Conservation (phyloP, 352 stramenopile species). For the Phytophthora pinifolia region DNA sequence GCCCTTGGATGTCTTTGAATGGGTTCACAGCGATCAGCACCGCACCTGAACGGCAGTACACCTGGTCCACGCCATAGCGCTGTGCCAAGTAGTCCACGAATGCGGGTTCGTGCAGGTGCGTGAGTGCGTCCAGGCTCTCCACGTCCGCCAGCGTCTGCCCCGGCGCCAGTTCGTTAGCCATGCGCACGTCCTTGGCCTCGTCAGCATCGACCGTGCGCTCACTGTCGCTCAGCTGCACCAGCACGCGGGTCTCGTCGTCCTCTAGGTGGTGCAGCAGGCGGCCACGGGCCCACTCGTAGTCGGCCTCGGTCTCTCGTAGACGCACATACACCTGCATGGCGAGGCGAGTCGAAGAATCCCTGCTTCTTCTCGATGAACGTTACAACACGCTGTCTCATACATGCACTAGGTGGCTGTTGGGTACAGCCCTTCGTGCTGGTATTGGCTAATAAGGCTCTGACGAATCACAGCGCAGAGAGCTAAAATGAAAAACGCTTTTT, state of each 20-base stretch:
- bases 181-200: constrained; percentile 48
- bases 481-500: not conserved
- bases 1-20: constrained; percentile 65
- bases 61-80: constrained; percentile 67
- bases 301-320: constrained; percentile 19
- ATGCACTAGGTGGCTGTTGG: constrained; percentile 17
- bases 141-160: constrained; percentile 49
- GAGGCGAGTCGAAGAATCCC: constrained; percentile 3
- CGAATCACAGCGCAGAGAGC: constrained; percentile 4
- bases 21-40: constrained; percentile 83
- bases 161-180: constrained; percentile 43
- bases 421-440: not conserved
- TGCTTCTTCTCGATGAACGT: constrained; percentile 16
- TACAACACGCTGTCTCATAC: constrained; percentile 29
- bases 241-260: constrained; percentile 23
- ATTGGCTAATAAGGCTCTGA: constrained; percentile 6
- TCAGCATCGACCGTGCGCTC: constrained; percentile 47
- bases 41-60: constrained; percentile 74
- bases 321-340: constrained; percentile 68
- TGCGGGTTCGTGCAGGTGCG: constrained; percentile 76
- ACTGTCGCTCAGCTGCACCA: constrained; percentile 49
- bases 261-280: constrained; percentile 42
- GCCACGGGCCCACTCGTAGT: constrained; percentile 53
- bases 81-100: constrained; percentile 82
- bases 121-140: constrained; percentile 72